phyloP scores from a whole-genome alignment of 352 stramenopile genomes.

The Pythium monospermum region DNA sequence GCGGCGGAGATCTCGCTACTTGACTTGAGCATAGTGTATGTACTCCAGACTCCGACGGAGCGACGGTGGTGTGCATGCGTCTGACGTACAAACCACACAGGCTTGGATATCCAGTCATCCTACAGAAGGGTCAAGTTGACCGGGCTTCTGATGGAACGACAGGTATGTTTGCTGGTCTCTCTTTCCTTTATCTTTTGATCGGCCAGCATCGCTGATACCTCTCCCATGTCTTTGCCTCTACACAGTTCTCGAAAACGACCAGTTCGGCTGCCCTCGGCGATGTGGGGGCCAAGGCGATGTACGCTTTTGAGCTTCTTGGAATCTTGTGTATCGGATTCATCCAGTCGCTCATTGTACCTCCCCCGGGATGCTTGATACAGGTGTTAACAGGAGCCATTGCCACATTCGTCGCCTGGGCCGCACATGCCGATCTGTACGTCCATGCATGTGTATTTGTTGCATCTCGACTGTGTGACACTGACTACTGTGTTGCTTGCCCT shows the following conservation, averaged over 20 bases:
- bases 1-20: conserved; percentile 45
- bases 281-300: conserved; percentile 92
- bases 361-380: conserved; percentile 22
- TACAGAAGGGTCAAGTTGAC: conserved; percentile 83
- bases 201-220: background rate
- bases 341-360: no score
- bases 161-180: conserved; percentile 26
- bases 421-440: conserved; percentile 36
- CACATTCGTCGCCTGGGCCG: conserved; percentile 74
- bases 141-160: conserved; percentile 69
- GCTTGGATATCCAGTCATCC: conserved; percentile 72
- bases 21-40: conserved; percentile 55
- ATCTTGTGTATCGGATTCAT: background rate
- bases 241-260: conserved; percentile 50
- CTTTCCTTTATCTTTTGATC: background rate
- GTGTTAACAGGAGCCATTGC: conserved; percentile 78
- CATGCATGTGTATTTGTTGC: background rate
- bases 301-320: conserved; percentile 5
- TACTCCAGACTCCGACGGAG: no score
- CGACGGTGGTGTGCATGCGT: no score
- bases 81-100: no score
- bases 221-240: background rate
- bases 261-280: conserved; percentile 73
- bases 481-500: no score
- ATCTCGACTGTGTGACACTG: background rate